Evolutionary conservation across 768 basidiomycete genomes (phyloP), one percentile per base, ranked within the genome.

Genomic region (Fomitopsis serialis): DNA sequence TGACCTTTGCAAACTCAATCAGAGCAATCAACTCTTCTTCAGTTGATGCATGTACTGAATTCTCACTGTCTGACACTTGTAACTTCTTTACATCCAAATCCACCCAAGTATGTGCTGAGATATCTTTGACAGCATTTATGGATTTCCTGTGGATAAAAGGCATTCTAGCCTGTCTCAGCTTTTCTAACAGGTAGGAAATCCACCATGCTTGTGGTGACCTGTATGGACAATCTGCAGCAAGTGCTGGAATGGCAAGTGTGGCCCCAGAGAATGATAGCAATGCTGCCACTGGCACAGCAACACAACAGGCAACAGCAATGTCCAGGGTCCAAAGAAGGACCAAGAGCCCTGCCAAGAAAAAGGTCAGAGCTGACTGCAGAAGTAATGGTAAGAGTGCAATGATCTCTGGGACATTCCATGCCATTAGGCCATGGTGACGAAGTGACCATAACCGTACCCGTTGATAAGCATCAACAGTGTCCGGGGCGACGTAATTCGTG

Each of bases 261-360:
- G 37, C 25, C 8, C 42, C 10, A 3, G 45, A 40, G 40, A 60
- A 55, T 7, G 52, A 32, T n/a, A 53, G 23, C 1, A 49, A 23
- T n/a, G 52, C 29, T 0, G 49, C 44, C 37, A 55, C 48, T 34
- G 57, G 37, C 1, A 32, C 48, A 1, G 48, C 50, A 9, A 48
- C 40, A 58, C 43, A 1, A 25, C 29, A 22, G 55, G 55, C n/a
- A 22, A 64, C 58, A 23, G 52, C 32, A 15, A 8, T 21, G 29
- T 61, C 43, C 9, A 64, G 48, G 2, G 53, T 54, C 58, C 60
- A 61, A 8, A 61, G 48, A 3, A 61, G 51, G 12, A 53, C 52
- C 52, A 69, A 62, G 13, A 62, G 25, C 7, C 61, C 63, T 12
- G 32, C 35, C 15, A 62, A 36, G 55, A 64, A 64, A 13, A 64